Conservation (phyloP, 768 basidiomycete genomes). For the Bullera alba region DNA sequence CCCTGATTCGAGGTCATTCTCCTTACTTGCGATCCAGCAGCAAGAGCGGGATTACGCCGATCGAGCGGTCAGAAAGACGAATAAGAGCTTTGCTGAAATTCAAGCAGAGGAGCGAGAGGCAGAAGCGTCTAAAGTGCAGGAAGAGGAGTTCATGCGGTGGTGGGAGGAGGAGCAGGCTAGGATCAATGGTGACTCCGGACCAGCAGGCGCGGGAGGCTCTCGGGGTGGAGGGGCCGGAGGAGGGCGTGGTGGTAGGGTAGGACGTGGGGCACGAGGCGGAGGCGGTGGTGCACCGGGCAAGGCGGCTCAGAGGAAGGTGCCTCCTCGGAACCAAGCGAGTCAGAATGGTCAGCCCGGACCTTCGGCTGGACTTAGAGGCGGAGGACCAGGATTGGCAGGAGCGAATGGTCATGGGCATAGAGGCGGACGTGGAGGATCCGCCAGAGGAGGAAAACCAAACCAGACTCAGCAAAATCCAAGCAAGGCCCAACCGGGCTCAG, state of each 20-base stretch:
- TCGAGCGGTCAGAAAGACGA: constrained; percentile 21
- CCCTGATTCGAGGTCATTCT: constrained; percentile 47
- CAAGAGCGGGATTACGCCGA: constrained; percentile 57
- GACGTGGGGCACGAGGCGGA: constrained; percentile 1
- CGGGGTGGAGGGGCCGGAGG: constrained; percentile 4
- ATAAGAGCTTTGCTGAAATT: constrained; percentile 63
- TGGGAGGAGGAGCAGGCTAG: constrained; percentile 63
- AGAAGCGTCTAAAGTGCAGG: constrained; percentile 47
- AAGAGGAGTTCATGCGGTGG: constrained; percentile 80
- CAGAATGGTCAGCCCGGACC: too few relatives aligned
- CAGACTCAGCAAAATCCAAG: too few relatives aligned
- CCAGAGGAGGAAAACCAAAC: too few relatives aligned
- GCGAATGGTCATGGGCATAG: too few relatives aligned
- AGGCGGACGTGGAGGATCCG: too few relatives aligned
- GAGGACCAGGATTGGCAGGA: too few relatives aligned
- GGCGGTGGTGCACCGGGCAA: neutral
- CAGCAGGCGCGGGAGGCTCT: neutral
- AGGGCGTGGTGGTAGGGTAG: constrained; percentile 4
- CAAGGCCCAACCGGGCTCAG: too few relatives aligned
- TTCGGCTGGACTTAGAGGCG: too few relatives aligned
- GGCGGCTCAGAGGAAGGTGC: constrained; percentile 4
- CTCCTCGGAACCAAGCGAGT: too few relatives aligned
- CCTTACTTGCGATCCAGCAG: constrained; percentile 78
- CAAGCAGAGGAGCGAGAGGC: constrained; percentile 63
- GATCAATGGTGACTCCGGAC: constrained; percentile 14